Evolutionary conservation across 2,329 filamentous ascomycete species (phyloP).

Genomic region (Emydomyces testavorans): DNA sequence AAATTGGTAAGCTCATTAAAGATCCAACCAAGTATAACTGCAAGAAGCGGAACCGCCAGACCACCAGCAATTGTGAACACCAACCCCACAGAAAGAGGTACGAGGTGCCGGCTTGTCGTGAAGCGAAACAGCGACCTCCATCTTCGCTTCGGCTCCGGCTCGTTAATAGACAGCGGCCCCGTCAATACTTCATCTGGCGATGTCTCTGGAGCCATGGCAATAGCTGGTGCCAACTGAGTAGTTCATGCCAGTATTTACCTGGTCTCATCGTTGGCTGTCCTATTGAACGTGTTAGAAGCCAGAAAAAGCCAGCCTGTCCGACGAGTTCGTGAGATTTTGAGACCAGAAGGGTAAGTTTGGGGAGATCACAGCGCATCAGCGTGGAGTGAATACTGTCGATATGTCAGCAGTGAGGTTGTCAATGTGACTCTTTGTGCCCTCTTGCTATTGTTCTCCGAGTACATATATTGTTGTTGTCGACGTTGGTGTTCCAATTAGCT

Average conservation of each 20-base stretch:
- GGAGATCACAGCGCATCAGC: neutral
- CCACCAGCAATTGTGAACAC: slow-evolving; percentile 49
- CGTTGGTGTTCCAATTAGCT: too few species aligned
- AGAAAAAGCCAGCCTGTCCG: neutral
- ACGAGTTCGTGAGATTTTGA: neutral
- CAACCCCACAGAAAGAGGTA: slow-evolving; percentile 45
- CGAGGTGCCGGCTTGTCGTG: slow-evolving; percentile 50
- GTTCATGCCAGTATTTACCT: neutral
- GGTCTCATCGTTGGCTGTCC: neutral
- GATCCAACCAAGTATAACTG: slow-evolving; percentile 61
- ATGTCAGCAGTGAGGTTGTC: neutral
- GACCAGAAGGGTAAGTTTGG: neutral
- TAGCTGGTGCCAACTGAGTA: neutral
- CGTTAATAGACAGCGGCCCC: neutral
- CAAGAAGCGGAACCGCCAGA: slow-evolving; percentile 51
- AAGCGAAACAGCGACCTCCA: slow-evolving; percentile 61
- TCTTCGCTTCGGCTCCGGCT: slow-evolving; percentile 14
- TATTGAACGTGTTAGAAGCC: neutral
- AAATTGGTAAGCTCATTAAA: slow-evolving; percentile 61
- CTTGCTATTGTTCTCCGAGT: slow-evolving; percentile 9
- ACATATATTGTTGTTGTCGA: too few species aligned
- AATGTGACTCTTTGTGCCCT: neutral
- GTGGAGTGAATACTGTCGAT: too few species aligned
- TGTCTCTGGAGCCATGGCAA: slow-evolving; percentile 8
- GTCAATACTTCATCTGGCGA: neutral